Base-by-base conservation (phyloP, 192 early-diverging fungal genomes). In the Backusella westeae region DNA sequence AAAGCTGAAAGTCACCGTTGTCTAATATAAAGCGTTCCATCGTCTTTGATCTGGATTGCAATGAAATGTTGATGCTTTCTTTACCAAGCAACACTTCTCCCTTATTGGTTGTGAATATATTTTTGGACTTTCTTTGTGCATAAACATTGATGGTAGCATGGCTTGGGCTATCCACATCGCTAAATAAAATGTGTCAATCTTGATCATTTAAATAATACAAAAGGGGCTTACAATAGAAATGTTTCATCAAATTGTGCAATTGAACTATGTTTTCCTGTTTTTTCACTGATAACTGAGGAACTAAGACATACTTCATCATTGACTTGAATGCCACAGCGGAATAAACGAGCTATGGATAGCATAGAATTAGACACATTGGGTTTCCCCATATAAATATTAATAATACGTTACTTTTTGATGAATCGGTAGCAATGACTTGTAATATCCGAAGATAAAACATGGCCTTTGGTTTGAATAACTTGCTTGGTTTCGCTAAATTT, bases 221-320 rank as follows among this genome's bases (percentile, higher is more conserved):
- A 71, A 71, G 8, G 2, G 6, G 19, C 74, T 82, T 76, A 76
- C 81, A 82, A 78, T 52, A 78, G 23, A 39, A 78, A 82, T 21
- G 75, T 78, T 69, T 82, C 77, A 70, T 82, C 81, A 44, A 82
- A 76, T 26, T 78, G 72, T 41, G 73, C 75, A 65, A 76, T 63
- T 4, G 74, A 66, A 21, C 68, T 78, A 32, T 59, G 14, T 65
- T 82, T 82, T n/a, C 81, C 81, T 44, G 56, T 69, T 34, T 75
- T 81, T 34, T 68, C 70, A 34, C 80, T 73, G 8, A 19, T 74
- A 12, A 73, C 56, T 38, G 65, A 71, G 17, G 56, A 67, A 39
- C 80, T 81, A 35, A 63, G 46, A 59, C 74, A 81, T 0, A 41
- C 34, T 41, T 81, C 80, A n/a, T 81, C 53, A 14, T 81, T 68